phyloP scores from a whole-genome alignment of 306 rosid species.

The Ormosia emarginata region DNA sequence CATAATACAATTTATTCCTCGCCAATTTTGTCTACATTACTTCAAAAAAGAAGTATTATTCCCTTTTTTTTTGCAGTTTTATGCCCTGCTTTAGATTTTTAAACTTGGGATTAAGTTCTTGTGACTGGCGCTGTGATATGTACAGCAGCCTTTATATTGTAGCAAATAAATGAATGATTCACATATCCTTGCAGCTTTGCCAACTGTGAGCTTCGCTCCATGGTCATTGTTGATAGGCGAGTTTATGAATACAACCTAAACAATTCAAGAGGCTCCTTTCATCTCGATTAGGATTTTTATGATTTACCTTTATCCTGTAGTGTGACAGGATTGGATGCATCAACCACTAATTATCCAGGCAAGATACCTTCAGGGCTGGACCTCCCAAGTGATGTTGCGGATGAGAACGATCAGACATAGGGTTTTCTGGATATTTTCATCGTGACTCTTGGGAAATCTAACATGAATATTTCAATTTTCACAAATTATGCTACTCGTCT shows the following conservation, averaged over 20 bases:
- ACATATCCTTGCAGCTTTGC: conserved; percentile 36
- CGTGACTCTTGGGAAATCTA: conserved; percentile 3
- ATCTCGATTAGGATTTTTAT: conserved; percentile 4
- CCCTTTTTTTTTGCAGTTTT: neutral
- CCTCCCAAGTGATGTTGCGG: conserved; percentile 44
- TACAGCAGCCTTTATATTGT: neutral
- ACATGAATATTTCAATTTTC: conserved; percentile 15
- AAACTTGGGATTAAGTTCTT: neutral
- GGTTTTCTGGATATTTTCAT: neutral
- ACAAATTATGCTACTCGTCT: neutral
- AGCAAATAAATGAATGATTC: conserved; percentile 3
- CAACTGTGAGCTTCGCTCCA: conserved; percentile 49
- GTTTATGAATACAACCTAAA: conserved; percentile 12
- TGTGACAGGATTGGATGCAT: conserved; percentile 51
- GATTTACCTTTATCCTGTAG: conserved; percentile 37
- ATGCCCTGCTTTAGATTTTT: neutral
- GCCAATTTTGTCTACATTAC: neutral
- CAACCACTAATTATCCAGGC: conserved; percentile 64
- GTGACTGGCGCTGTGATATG: neutral
- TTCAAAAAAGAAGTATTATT: neutral
- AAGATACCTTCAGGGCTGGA: conserved; percentile 60
- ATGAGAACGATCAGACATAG: conserved; percentile 28
- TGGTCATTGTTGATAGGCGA: conserved; percentile 44
- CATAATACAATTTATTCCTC: neutral
- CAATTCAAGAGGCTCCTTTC: neutral